Conservation (phyloP, 805 yeast species). For the Metschnikowia vanudenii region DNA sequence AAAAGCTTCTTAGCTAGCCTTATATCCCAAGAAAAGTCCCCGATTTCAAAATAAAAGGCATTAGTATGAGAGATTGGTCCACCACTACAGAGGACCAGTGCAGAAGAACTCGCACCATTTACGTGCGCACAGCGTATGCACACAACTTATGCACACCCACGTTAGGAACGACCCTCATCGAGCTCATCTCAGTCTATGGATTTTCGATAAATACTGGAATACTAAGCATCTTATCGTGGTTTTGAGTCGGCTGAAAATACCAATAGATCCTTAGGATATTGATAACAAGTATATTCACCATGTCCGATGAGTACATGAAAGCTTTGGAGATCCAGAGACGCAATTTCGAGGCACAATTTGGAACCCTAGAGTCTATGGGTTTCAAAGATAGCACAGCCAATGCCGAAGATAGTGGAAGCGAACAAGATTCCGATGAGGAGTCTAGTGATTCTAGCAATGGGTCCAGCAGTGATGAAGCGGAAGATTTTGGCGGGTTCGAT, state of each 20-base stretch:
- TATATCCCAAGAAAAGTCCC: background rate
- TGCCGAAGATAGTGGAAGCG: slow-evolving; percentile 6
- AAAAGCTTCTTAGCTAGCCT: too few relatives aligned
- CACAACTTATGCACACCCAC: background rate
- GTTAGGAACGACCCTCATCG: too few relatives aligned
- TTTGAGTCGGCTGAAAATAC: background rate
- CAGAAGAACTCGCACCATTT: too few relatives aligned
- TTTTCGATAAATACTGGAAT: background rate
- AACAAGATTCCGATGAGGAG: slow-evolving; percentile 8
- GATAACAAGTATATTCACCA: background rate
- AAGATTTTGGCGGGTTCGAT: slow-evolving; percentile 18
- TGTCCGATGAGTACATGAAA: slow-evolving; percentile 32
- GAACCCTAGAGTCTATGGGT: slow-evolving; percentile 54
- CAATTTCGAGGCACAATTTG: slow-evolving; percentile 65
- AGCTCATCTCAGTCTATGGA: slow-evolving; percentile 5
- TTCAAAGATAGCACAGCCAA: slow-evolving; percentile 36
- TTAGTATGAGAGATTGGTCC: too few relatives aligned
- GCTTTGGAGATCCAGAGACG: slow-evolving; percentile 52
- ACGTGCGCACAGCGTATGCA: background rate
- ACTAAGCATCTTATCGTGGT: background rate
- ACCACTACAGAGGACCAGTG: too few relatives aligned
- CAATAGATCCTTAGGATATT: background rate
- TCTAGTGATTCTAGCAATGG: slow-evolving; percentile 9
- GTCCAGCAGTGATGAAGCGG: slow-evolving; percentile 5
- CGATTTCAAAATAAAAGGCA: too few relatives aligned